Conservation (phyloP, 306 rosid genomes). For the Gastrolobium bilobum region DNA sequence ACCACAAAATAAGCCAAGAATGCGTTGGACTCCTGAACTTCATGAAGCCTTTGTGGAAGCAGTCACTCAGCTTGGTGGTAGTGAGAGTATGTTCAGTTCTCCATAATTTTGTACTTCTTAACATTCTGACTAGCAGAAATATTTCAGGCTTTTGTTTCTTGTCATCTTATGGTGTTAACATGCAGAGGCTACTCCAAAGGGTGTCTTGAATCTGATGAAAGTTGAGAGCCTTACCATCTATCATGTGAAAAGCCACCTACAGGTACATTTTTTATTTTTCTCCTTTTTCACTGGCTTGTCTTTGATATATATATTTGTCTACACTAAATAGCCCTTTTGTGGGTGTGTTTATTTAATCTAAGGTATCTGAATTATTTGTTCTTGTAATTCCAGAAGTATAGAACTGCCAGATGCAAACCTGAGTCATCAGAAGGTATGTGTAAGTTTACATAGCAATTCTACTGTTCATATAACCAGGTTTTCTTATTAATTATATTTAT, state of each 20-base stretch:
- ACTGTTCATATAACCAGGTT: constrained; percentile 39
- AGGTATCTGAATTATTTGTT: constrained; percentile 22
- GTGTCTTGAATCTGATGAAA: constrained; percentile 73
- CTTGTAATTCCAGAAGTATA: constrained; percentile 75
- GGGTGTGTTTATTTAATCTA: constrained; percentile 10
- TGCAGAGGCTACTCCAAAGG: constrained; percentile 94
- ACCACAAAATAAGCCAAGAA: constrained; percentile 76
- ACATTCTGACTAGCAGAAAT: constrained; percentile 13
- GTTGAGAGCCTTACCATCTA: constrained; percentile 80
- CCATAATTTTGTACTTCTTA: constrained; percentile 14
- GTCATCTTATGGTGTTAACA: constrained; percentile 45
- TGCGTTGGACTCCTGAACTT: constrained; percentile 99
- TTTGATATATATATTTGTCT: constrained; percentile 18
- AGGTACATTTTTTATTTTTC: constrained; percentile 55
- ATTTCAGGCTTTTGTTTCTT: not conserved
- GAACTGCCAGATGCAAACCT: constrained; percentile 95
- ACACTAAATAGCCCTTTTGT: constrained; percentile 20
- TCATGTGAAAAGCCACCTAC: constrained; percentile 91
- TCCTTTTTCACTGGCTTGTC: constrained; percentile 4
- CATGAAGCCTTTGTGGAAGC: constrained; percentile 97
- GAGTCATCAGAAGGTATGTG: constrained; percentile 86
- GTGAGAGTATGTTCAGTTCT: constrained; percentile 71
- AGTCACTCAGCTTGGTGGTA: constrained; percentile 88
- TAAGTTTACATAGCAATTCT: constrained; percentile 37
- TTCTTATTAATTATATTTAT: constrained; percentile 20